phyloP scores from a whole-genome alignment of 2,329 filamentous ascomycete species.

The Claviceps arundinis region DNA sequence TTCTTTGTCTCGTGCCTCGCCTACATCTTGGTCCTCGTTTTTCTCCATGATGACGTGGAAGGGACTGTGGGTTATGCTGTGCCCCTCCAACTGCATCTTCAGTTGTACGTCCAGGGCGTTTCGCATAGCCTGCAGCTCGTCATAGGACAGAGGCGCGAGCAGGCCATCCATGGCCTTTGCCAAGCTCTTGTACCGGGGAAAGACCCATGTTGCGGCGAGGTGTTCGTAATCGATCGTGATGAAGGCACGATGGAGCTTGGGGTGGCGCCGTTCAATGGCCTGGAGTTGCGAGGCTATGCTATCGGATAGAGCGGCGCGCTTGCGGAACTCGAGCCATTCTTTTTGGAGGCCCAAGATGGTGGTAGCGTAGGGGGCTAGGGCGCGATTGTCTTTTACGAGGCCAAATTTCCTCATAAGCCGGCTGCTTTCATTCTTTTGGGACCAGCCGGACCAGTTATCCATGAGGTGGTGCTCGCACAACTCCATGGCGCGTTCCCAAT shows the following conservation, averaged over 20 bases:
- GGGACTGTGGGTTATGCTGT: background rate
- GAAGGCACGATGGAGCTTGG: slow-evolving; percentile 28
- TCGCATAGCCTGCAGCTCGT: slow-evolving; percentile 16
- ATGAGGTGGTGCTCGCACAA: slow-evolving; percentile 70
- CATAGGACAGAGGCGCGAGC: slow-evolving; percentile 17
- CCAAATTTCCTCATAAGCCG: slow-evolving; percentile 20
- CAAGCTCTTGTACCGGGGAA: slow-evolving; percentile 14
- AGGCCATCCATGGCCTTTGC: slow-evolving; percentile 16
- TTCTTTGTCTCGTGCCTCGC: background rate
- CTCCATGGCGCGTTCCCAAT: slow-evolving; percentile 53
- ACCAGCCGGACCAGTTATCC: slow-evolving; percentile 66
- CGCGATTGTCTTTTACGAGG: slow-evolving; percentile 22
- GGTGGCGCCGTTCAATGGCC: slow-evolving; percentile 26
- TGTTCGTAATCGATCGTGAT: slow-evolving; percentile 18
- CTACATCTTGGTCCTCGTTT: background rate
- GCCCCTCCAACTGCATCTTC: background rate
- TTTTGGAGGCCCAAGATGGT: slow-evolving; percentile 36
- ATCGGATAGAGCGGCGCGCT: slow-evolving; percentile 33
- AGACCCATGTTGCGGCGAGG: slow-evolving; percentile 14
- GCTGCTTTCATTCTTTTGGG: slow-evolving; percentile 7
- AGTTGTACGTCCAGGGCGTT: slow-evolving; percentile 10
- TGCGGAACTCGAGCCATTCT: slow-evolving; percentile 36
- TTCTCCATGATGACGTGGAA: slow-evolving; percentile 4
- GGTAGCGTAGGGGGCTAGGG: slow-evolving; percentile 17
- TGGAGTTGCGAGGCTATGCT: slow-evolving; percentile 27